Percentiles rank a stretch among this genome's conserved stretches.
These are phyloP conservation scores for Claviceps africana DNA, from an alignment of 2,329 filamentous ascomycete species.

Conservation along the genomic window DNA sequence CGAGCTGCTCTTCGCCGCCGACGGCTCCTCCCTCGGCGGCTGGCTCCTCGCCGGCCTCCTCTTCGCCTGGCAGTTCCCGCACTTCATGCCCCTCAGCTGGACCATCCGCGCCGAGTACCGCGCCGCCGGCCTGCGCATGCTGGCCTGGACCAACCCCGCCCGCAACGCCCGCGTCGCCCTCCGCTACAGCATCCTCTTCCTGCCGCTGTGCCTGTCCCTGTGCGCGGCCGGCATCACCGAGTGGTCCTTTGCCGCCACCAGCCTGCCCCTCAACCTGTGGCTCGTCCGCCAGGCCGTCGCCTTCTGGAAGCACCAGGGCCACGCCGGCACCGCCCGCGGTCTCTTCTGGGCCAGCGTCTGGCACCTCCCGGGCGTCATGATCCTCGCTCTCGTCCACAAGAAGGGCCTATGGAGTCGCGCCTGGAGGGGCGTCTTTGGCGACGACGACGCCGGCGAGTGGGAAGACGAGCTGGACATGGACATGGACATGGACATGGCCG, in stretches of 20 bases:
- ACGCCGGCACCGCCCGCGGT: conserved; percentile 64
- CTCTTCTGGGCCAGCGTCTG: conserved; percentile 97
- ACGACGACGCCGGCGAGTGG: conserved; percentile 41
- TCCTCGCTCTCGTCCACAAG: conserved; percentile 83
- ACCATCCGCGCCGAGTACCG: conserved; percentile 82
- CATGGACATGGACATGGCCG: conserved; percentile 18
- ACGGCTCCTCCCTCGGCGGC: conserved; percentile 55
- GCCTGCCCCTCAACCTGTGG: conserved; percentile 74
- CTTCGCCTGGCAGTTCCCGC: conserved; percentile 95
- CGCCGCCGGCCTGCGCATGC: conserved; percentile 52
- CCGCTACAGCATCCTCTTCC: conserved; percentile 71
- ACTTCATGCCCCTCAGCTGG: conserved; percentile 92
- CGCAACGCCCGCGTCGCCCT: conserved; percentile 78
- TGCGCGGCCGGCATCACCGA: conserved; percentile 73
- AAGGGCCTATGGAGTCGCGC: conserved; percentile 79
- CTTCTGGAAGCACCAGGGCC: conserved; percentile 69
- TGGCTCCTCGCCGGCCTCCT: conserved; percentile 78
- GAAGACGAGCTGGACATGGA: conserved; percentile 34
- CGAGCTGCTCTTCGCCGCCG: conserved; percentile 56
- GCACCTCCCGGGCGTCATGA: conserved; percentile 83
- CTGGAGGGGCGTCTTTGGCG: conserved; percentile 54
- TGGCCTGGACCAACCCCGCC: conserved; percentile 75
- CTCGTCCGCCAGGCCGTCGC: conserved; percentile 62
- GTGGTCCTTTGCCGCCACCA: conserved; percentile 70
- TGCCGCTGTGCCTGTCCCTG: conserved; percentile 71